phyloP scores from a whole-genome alignment of 371 early-diverging fungal genomes.

The Circinella umbellata region DNA sequence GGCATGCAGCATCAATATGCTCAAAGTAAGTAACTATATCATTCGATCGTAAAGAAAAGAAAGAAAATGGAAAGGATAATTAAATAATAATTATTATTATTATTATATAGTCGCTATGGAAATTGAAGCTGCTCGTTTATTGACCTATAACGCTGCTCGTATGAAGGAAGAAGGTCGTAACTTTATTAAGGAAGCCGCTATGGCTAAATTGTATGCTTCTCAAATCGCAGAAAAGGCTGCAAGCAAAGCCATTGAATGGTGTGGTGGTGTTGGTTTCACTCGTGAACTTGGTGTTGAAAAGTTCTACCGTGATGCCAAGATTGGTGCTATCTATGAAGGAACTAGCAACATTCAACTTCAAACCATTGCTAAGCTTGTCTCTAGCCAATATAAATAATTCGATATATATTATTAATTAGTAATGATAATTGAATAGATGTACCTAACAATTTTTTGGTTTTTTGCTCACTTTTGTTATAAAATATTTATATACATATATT shows the following conservation, averaged over 20 bases:
- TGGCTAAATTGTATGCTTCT: conserved; percentile 96
- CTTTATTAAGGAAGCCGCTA: conserved; percentile 95
- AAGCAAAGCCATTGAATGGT: conserved; percentile 93
- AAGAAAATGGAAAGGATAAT: neutral
- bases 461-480: no score
- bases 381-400: conserved; percentile 56
- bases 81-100: neutral
- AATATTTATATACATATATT: no score
- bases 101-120: conserved; percentile 73
- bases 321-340: conserved; percentile 84
- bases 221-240: conserved; percentile 95
- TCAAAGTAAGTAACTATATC: conserved; percentile 56
- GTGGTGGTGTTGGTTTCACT: conserved; percentile 98
- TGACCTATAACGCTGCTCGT: conserved; percentile 97
- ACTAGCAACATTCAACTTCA: conserved; percentile 94
- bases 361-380: conserved; percentile 89
- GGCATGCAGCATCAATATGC: conserved; percentile 98
- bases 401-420: no score
- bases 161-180: conserved; percentile 91
- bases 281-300: conserved; percentile 83
- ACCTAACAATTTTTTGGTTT: no score
- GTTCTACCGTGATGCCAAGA: conserved; percentile 97
- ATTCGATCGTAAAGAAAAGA: neutral
- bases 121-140: conserved; percentile 95
- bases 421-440: no score